Base-by-base conservation (phyloP, 2,329 filamentous ascomycete genomes). In the Zelopaecilomyces penicillatus region DNA sequence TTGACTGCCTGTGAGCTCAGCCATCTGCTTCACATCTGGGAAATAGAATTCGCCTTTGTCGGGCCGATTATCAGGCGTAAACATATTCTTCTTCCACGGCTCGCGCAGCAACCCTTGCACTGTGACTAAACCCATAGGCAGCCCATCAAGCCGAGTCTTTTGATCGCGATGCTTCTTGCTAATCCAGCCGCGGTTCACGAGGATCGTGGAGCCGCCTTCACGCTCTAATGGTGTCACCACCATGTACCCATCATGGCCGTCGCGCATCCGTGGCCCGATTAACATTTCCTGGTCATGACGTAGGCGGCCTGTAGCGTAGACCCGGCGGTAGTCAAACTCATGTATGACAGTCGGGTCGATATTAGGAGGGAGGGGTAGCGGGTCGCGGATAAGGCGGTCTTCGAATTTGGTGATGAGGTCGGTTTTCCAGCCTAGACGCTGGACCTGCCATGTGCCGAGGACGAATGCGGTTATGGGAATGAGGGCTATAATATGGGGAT, bases 31-130 rank as follows among this genome's bases (percentile, higher is more conserved):
- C 27, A 98, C 87, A 65, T 95, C 91, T 0, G 93, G 91, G 59
- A 98, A 98, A 67, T 95, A 95, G 63, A 94, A 98, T 64, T 89
- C 83, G 47, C 83, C 80, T 59, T 82, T 81, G 54, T 90, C 83
- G 0, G 91, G 91, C 54, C 80, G 73, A 57, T 98, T 98, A 0
- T 85, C 82, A 0, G 93, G 93, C 45, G 93, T 98, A 64, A 98
- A 98, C 77, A 90, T 85, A 64, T 98, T 98, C 75, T 91, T 95
- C 76, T 95, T 93, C 79, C 87, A 95, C 6, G 91, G 91, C 68
- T 93, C 81, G 48, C 93, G 70, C 61, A 98, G 62, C 62, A 98
- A 58, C 0, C 93, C 93, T 66, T 95, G 82, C 3, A 98, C 81
- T 1, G 75, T 77, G 7, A 97, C 82, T 57, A 85, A 79, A 0